Percentiles rank a stretch among this genome's conserved stretches.
Conservation (phyloP, 768 basidiomycete species). For the Cystofilobasidium capitatum region DNA sequence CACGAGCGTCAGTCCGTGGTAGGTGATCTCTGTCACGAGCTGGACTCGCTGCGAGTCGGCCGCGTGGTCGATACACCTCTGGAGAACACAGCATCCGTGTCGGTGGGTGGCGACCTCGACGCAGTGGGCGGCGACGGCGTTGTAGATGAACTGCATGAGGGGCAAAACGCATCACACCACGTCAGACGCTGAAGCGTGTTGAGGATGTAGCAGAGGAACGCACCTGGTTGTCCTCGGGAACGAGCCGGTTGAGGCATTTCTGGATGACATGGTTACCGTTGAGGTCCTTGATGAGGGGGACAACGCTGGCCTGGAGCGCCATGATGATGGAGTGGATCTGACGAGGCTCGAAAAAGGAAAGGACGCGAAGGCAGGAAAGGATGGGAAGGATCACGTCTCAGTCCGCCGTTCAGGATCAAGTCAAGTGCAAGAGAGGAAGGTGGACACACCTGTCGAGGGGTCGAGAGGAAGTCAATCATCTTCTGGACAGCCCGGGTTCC, state of each 20-base stretch:
- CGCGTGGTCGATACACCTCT: slow-evolving; percentile 96
- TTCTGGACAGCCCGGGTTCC: slow-evolving; percentile 98
- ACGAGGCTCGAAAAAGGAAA: slow-evolving; percentile 43
- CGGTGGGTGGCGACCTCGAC: slow-evolving; percentile 83
- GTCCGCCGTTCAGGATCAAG: slow-evolving; percentile 36
- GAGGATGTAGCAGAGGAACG: slow-evolving; percentile 13
- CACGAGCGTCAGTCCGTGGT: slow-evolving; percentile 91
- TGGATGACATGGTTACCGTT: slow-evolving; percentile 65
- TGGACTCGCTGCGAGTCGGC: slow-evolving; percentile 90
- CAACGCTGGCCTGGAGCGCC: slow-evolving; percentile 92
- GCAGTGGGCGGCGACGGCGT: slow-evolving; percentile 96
- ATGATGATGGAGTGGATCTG: slow-evolving; percentile 96
- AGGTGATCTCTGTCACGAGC: slow-evolving; percentile 97
- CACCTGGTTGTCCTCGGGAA: slow-evolving; percentile 97
- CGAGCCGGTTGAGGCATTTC: slow-evolving; percentile 96
- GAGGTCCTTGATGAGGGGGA: slow-evolving; percentile 91
- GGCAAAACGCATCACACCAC: slow-evolving; percentile 36
- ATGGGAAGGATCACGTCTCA: slow-evolving; percentile 30
- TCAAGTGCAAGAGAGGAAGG: neutral
- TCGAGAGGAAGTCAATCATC: slow-evolving; percentile 98
- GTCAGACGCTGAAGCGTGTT: neutral
- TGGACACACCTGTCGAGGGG: slow-evolving; percentile 72
- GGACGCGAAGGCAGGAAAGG: neutral
- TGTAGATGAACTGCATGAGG: slow-evolving; percentile 89
- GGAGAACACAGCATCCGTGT: slow-evolving; percentile 96